Evolutionary conservation across 345 rosid species (phyloP).

Genomic region (Geranium brycei): DNA sequence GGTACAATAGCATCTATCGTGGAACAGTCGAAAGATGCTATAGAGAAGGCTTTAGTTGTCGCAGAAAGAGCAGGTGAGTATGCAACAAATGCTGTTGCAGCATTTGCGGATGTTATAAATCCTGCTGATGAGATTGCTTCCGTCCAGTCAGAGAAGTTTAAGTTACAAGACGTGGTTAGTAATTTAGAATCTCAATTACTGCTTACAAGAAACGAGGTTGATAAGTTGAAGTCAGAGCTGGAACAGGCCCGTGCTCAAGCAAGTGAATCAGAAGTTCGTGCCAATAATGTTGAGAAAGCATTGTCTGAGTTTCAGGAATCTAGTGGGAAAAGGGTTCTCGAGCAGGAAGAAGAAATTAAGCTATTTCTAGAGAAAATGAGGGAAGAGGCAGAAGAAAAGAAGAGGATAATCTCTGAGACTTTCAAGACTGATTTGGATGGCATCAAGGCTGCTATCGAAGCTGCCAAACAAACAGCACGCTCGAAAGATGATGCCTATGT

Average conservation of each 20-base stretch:
- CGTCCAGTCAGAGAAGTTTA: constrained; percentile 21
- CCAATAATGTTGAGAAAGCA: constrained; percentile 26
- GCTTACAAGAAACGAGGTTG: constrained; percentile 20
- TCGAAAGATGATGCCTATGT: constrained; percentile 22
- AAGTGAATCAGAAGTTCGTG: constrained; percentile 23
- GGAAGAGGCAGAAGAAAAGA: constrained; percentile 22
- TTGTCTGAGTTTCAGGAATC: constrained; percentile 31
- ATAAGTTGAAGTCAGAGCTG: constrained; percentile 26
- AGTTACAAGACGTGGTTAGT: constrained; percentile 16
- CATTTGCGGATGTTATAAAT: constrained; percentile 11
- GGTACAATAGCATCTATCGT: constrained; percentile 25
- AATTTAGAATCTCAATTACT: constrained; percentile 27
- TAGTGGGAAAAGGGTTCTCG: constrained; percentile 14
- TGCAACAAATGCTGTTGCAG: constrained; percentile 21
- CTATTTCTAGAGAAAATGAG: constrained; percentile 28
- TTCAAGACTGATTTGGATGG: constrained; percentile 17
- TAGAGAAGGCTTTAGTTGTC: constrained; percentile 23
- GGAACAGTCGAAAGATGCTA: constrained; percentile 35
- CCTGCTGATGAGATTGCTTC: constrained; percentile 25
- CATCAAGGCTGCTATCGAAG: constrained; percentile 12
- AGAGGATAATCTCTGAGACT: constrained; percentile 17
- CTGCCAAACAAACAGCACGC: constrained; percentile 23
- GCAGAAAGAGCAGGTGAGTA: constrained; percentile 26
- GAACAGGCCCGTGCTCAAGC: constrained; percentile 18
- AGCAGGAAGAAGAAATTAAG: constrained; percentile 22